Evolutionary conservation across 257 asterid species (phyloP).

Genomic region (Striga asiatica): DNA sequence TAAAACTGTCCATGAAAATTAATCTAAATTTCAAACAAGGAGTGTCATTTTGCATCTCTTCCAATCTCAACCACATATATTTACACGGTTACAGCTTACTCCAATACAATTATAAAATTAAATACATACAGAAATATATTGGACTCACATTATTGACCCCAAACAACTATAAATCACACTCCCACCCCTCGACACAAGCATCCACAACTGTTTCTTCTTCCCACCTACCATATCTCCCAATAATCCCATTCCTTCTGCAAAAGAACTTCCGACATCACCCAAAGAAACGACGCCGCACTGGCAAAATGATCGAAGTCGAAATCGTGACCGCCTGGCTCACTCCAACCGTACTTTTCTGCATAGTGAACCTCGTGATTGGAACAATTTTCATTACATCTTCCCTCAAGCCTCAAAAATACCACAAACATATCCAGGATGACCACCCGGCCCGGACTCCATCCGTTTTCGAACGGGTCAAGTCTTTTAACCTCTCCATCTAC

Average conservation of each 20-base stretch:
- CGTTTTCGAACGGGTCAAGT: too few species aligned
- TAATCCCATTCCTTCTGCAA: not conserved
- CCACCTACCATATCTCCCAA: not conserved
- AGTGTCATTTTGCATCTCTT: not conserved
- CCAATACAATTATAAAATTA: too few species aligned
- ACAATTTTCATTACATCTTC: slow-evolving; percentile 32
- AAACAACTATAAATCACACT: not conserved
- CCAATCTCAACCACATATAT: not conserved
- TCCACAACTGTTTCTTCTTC: not conserved
- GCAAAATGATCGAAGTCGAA: slow-evolving; percentile 18
- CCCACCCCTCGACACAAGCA: not conserved
- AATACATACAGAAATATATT: not conserved
- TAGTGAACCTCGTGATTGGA: slow-evolving; percentile 40
- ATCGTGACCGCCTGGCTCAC: slow-evolving; percentile 32
- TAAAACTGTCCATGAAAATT: not conserved
- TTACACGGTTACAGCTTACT: too few species aligned
- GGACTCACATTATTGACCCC: not conserved
- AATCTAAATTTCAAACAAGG: not conserved
- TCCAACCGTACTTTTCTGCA: slow-evolving; percentile 48
- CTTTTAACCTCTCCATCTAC: too few species aligned
- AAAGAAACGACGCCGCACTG: slow-evolving; percentile 10
- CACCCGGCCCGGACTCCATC: too few species aligned
- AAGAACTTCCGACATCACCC: not conserved
- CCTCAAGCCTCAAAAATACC: slow-evolving; percentile 16
- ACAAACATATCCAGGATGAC: not conserved